Percentiles rank a stretch among this genome's conserved stretches.
Conservation (phyloP, 1,284 basidiomycete genomes). For the Mycosarcoma maydis region DNA sequence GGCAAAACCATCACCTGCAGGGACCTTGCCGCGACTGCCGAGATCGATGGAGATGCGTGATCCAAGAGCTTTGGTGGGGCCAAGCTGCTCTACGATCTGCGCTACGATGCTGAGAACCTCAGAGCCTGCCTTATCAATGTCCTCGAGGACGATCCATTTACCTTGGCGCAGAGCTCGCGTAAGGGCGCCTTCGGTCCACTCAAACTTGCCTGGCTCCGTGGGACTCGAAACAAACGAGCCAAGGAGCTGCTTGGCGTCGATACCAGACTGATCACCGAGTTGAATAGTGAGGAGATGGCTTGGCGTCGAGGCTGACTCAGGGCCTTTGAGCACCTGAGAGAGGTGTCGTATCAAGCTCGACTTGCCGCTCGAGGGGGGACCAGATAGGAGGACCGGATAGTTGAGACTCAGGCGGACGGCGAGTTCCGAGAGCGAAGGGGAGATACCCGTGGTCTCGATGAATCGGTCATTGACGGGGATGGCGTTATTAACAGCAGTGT, state of each 20-base stretch:
- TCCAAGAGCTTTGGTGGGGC: constrained; percentile 77
- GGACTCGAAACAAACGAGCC: constrained; percentile 93
- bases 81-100: constrained; percentile 79
- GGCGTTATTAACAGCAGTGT: not conserved
- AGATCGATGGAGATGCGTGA: constrained; percentile 73
- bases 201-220: constrained; percentile 85
- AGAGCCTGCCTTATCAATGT: constrained; percentile 75
- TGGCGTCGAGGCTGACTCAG: constrained; percentile 1
- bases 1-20: constrained; percentile 67
- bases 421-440: constrained; percentile 74
- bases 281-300: constrained; percentile 82
- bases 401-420: constrained; percentile 76
- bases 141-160: constrained; percentile 92
- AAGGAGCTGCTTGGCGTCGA: constrained; percentile 91
- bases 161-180: constrained; percentile 90
- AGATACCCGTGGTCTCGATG: constrained; percentile 76
- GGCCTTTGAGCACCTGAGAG: constrained; percentile 33
- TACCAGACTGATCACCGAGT: constrained; percentile 72
- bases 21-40: constrained; percentile 65
- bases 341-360: constrained; percentile 83
- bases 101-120: constrained; percentile 61
- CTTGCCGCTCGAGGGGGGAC: constrained; percentile 89
- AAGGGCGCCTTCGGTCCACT: constrained; percentile 95
- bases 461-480: constrained; percentile 23
- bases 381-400: constrained; percentile 84